phyloP scores from a whole-genome alignment of 2,329 filamentous ascomycete species.

The Ascochyta koolunga region DNA sequence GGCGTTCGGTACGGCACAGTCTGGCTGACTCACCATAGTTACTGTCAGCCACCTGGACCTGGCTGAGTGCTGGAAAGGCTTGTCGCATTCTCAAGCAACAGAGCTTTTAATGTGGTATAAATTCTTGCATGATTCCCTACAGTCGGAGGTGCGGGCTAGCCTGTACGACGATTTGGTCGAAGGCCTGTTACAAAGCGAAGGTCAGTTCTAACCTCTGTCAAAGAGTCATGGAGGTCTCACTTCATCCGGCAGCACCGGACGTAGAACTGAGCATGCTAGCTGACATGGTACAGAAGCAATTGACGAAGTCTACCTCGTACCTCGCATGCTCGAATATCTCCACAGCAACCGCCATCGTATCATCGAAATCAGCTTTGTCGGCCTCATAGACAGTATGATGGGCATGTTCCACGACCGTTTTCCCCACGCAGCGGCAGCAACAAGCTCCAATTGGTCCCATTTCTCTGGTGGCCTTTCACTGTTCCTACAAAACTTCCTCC shows the following conservation, averaged over 20 bases:
- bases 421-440: background rate
- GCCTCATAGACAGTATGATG: conserved; percentile 38
- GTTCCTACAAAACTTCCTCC: conserved; percentile 41
- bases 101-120: conserved; percentile 44
- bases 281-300: conserved; percentile 7
- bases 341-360: conserved; percentile 1
- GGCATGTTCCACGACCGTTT: conserved; percentile 23
- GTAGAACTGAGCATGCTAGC: background rate
- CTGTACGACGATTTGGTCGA: conserved; percentile 1
- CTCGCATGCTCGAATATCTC: conserved; percentile 21
- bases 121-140: conserved; percentile 18
- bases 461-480: conserved; percentile 30
- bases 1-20: background rate
- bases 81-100: conserved; percentile 33
- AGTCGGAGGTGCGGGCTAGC: background rate
- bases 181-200: background rate
- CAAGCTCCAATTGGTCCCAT: conserved; percentile 31
- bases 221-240: background rate
- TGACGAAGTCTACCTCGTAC: conserved; percentile 15
- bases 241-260: background rate
- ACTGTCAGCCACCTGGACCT: conserved; percentile 41
- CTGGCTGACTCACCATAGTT: conserved; percentile 3
- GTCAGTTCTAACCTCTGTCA: background rate
- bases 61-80: conserved; percentile 44
- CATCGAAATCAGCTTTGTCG: conserved; percentile 28